Percentiles rank a stretch among this genome's conserved stretches.
These are phyloP conservation scores for Eleusine coracana DNA, from an alignment of 176 grass and related monocot species.

Conservation along the genomic window DNA sequence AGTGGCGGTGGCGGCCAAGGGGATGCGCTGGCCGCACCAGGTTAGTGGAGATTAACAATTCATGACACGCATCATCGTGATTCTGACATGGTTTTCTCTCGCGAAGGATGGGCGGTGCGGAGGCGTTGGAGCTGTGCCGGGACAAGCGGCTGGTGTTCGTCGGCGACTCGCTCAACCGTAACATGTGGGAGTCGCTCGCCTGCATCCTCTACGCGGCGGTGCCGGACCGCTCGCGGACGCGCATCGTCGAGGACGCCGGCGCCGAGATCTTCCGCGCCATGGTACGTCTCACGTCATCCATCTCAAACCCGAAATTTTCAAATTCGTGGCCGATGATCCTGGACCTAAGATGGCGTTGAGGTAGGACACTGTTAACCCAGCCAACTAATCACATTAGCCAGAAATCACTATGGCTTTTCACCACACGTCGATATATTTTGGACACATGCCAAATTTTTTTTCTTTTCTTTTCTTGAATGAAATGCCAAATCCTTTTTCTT, in stretches of 20 bases:
- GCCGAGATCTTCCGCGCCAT: conserved; percentile 56
- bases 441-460: too few species aligned
- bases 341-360: neutral
- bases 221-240: conserved; percentile 45
- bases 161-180: conserved; percentile 74
- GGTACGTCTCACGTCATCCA: conserved; percentile 26
- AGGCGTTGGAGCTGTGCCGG: conserved; percentile 55
- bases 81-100: neutral
- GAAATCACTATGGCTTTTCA: too few species aligned
- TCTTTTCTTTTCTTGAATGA: too few species aligned
- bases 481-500: too few species aligned
- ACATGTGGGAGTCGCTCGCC: conserved; percentile 76
- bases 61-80: neutral
- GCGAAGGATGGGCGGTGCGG: conserved; percentile 26
- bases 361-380: neutral
- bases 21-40: conserved; percentile 24
- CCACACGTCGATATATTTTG: too few species aligned
- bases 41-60: neutral
- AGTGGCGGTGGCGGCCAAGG: conserved; percentile 62
- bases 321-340: neutral
- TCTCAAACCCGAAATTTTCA: neutral
- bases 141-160: conserved; percentile 59
- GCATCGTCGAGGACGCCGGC: conserved; percentile 32
- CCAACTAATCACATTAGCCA: neutral
- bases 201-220: conserved; percentile 67